These are phyloP conservation scores for Pythium aquatile DNA, from an alignment of 352 stramenopile genomes.

Conservation along the genomic window DNA sequence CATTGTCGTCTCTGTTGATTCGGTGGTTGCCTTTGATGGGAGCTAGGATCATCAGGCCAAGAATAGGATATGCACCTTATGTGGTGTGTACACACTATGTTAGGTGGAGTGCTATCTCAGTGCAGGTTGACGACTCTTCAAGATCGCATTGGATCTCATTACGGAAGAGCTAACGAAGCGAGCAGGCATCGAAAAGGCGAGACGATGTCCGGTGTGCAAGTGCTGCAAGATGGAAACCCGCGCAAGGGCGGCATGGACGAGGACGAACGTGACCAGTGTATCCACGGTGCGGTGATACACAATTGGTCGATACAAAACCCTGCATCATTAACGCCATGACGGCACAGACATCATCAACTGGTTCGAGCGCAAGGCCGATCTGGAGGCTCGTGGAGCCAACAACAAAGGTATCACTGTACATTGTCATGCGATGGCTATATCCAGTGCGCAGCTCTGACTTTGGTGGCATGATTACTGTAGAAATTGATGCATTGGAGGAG, in stretches of 20 bases:
- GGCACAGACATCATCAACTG: conserved; percentile 76
- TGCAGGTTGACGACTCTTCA: conserved; percentile 1
- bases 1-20: neutral
- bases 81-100: neutral
- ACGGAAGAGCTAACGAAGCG: neutral
- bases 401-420: conserved; percentile 33
- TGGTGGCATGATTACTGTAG: conserved; percentile 23
- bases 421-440: neutral
- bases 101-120: neutral
- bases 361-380: conserved; percentile 77
- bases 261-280: conserved; percentile 79
- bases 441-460: neutral
- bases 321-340: neutral
- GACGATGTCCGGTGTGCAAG: conserved; percentile 73
- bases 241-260: conserved; percentile 77
- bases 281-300: conserved; percentile 42
- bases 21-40: conserved; percentile 6
- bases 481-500: conserved; percentile 75
- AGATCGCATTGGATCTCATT: neutral
- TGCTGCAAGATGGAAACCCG: conserved; percentile 68
- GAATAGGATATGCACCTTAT: neutral
- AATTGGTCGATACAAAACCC: too few species aligned
- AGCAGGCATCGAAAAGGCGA: neutral
- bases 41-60: neutral
- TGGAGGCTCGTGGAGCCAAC: conserved; percentile 44